phyloP scores from a whole-genome alignment of 768 basidiomycete species.

The Lentinus tigrinus region DNA sequence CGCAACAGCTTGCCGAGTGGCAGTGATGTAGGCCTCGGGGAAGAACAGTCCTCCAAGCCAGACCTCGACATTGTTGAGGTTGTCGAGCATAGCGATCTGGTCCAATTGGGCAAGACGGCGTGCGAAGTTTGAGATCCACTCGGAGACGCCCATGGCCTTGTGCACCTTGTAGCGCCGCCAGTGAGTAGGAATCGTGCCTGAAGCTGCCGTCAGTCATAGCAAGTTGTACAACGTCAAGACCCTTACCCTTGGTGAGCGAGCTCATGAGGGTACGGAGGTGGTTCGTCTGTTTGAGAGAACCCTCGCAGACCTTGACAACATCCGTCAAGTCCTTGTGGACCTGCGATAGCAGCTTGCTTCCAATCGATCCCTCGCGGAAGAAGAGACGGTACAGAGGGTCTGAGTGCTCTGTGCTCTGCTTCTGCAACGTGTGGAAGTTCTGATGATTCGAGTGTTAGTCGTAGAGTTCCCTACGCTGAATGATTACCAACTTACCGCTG shows the following conservation, averaged over 20 bases:
- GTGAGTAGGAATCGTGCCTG: slow-evolving; percentile 84
- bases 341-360: slow-evolving; percentile 70
- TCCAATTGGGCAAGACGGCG: slow-evolving; percentile 84
- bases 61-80: slow-evolving; percentile 69
- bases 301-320: slow-evolving; percentile 82
- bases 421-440: slow-evolving; percentile 64
- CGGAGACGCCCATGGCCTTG: slow-evolving; percentile 75
- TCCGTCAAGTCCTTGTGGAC: slow-evolving; percentile 81
- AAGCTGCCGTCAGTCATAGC: not conserved
- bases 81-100: slow-evolving; percentile 61
- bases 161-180: slow-evolving; percentile 91
- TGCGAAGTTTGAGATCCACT: slow-evolving; percentile 82
- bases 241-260: slow-evolving; percentile 78
- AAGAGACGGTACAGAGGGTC: slow-evolving; percentile 91
- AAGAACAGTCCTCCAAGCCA: slow-evolving; percentile 96
- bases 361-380: slow-evolving; percentile 81
- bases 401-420: slow-evolving; percentile 65
- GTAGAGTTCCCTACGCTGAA: too few relatives aligned
- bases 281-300: slow-evolving; percentile 92
- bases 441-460: slow-evolving; percentile 25
- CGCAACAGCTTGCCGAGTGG: slow-evolving; percentile 93
- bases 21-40: slow-evolving; percentile 95
- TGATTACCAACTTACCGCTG: slow-evolving; percentile 50
- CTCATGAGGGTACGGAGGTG: slow-evolving; percentile 91
- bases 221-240: slow-evolving; percentile 16